Base-by-base conservation (phyloP, 371 early-diverging fungal species). In the Apophysomyces elegans region DNA sequence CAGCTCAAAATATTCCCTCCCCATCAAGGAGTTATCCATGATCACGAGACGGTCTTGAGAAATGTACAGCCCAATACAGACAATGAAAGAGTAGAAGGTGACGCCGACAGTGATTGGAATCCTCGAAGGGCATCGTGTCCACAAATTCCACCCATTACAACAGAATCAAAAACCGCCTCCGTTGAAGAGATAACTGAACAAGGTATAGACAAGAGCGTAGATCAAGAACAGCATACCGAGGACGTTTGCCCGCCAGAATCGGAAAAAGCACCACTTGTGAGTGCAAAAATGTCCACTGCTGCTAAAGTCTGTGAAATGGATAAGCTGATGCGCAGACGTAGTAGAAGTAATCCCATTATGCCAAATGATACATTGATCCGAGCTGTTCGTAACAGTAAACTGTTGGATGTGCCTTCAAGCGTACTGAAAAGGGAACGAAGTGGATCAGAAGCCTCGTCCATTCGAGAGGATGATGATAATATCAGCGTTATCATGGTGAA, bases 381-480 rank as follows among this genome's bases (percentile, higher is more conserved):
- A 45, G 16, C 46, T n/a, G 13, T 18, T 5, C 46, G 16, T 12
- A 5, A 13, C 6, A 18, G 46, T 6, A 45, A 45, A 13, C 13
- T 45, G 13, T 18, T 45, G 46, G 46, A 45, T 13, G 46, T 45
- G 6, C 46, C 46, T 7, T 6, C 46, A 7, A 45, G n/a, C 13
- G 46, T 45, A 18, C 16, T 7, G 13, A 59, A 50, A 11, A 56
- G 74, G 64, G 68, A 68, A 58, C 44, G 78, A 61, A 78, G 75
- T 62, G 68, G 66, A 13, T 75, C 74, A 0, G 73, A 74, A 14
- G 71, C 67, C 5, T 74, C 76, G 8, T 74, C 73, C 44, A 60
- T 74, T 1, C 60, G 69, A 14, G 74, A 66, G 14, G 79, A 75
- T 50, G 79, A 79, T 56, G 79, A 76, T 54, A 63, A 67, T 32